Evolutionary conservation across 2,329 filamentous ascomycete genomes (phyloP), one percentile per base, ranked within the genome.

Genomic region (Cladosporium sp.): DNA sequence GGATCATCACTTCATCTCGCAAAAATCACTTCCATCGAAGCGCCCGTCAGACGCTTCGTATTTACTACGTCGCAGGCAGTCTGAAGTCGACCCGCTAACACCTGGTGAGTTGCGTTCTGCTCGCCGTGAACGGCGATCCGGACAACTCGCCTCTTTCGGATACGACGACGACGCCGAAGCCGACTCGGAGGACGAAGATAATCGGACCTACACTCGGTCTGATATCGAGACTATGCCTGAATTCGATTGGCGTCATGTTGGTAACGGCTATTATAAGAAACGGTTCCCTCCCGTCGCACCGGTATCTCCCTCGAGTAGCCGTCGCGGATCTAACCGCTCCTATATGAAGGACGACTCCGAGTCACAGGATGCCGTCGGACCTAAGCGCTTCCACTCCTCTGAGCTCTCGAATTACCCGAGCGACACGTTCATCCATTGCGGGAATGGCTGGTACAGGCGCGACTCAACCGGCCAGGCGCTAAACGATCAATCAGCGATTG

Each of bases 231-330:
- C 55, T 22, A 56, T 58, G 18, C 56, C 56, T n/a, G 50, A 54
- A 14, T 44, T 53, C 42, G 37, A 35, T 10, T 62, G 56, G 46
- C 54, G 59, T 16, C 60, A 63, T 35, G 52, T 54, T 18, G 60
- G 60, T 22, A 63, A 63, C 43, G 57, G 59, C 13, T 63, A 58
- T 55, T 63, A 58, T 45, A 60, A 55, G 44, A 52, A 46, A 32
- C 59, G 60, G 13, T 14, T 16, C 13, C 48, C 44, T n/a, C 22
- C 31, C 6, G 42, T 43, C 32, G 19, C 35, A 18, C 35, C 18
- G 33, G 33, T 40, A 4, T 49, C 45, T 9, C 14, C 33, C 13
- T 40, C 40, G 6, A 22, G 43, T 37, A 42, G 31, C 19, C 35
- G 53, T 37, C 43, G 53, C 31, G 50, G 18, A 7, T 53, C 49